These are phyloP conservation scores for Castanea crenata DNA, from an alignment of 306 rosid genomes.

Conservation along the genomic window DNA sequence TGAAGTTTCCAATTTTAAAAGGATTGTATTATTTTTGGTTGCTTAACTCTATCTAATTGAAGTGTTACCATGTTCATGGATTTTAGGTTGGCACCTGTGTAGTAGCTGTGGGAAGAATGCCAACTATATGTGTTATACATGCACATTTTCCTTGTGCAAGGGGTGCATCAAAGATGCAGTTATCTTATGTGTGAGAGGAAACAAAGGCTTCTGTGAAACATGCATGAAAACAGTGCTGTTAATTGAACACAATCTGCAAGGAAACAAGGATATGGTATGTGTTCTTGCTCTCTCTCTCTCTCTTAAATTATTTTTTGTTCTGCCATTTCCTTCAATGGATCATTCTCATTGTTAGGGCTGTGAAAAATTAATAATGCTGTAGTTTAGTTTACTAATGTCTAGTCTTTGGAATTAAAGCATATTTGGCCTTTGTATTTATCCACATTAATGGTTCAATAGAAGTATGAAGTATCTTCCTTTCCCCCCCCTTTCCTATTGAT, in stretches of 20 bases:
- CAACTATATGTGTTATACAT: constrained; percentile 85
- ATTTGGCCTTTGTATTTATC: not conserved
- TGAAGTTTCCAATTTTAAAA: not conserved
- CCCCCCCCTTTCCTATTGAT: not conserved
- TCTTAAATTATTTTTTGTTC: not conserved
- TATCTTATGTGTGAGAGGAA: constrained; percentile 76
- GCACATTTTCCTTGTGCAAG: constrained; percentile 97
- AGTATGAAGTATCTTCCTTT: no score
- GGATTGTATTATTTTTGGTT: not conserved
- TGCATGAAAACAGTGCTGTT: constrained; percentile 88
- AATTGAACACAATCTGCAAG: constrained; percentile 84
- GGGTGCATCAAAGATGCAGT: constrained; percentile 76
- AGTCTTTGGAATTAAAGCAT: not conserved
- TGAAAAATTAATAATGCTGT: not conserved
- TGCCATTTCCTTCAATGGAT: not conserved
- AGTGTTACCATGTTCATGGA: constrained; percentile 18
- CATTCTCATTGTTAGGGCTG: not conserved
- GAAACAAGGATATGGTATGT: constrained; percentile 57
- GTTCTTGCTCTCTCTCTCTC: constrained; percentile 4
- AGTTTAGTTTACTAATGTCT: not conserved
- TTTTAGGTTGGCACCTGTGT: constrained; percentile 97
- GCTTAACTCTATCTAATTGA: constrained; percentile 13
- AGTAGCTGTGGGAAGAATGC: constrained; percentile 94
- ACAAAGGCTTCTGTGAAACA: constrained; percentile 93
- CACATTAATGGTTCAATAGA: not conserved